phyloP scores from a whole-genome alignment of 176 grass and related monocot genomes.

The Eleusine coracana region DNA sequence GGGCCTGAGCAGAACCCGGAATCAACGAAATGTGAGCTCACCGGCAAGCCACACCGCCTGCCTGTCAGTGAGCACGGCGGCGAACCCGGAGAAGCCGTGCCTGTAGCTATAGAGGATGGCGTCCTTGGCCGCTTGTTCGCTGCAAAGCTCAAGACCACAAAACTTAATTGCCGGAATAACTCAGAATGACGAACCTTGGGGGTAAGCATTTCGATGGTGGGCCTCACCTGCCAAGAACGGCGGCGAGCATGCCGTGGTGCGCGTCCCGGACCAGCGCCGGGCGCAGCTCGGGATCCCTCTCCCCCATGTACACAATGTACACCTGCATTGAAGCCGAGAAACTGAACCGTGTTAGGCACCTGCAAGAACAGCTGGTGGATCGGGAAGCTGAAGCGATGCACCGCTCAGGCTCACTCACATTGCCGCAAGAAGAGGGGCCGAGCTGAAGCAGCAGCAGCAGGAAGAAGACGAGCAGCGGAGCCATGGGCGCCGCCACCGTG shows the following conservation, averaged over 20 bases:
- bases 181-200: not conserved
- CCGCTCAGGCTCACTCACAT: slow-evolving; percentile 47
- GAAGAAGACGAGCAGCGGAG: slow-evolving; percentile 25
- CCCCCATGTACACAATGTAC: slow-evolving; percentile 98
- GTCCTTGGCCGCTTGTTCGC: slow-evolving; percentile 60
- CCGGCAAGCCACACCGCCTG: slow-evolving; percentile 68
- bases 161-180: not conserved
- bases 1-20: not conserved
- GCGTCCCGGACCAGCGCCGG: slow-evolving; percentile 55
- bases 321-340: slow-evolving; percentile 54
- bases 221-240: slow-evolving; percentile 75
- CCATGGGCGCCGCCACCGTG: slow-evolving; percentile 13
- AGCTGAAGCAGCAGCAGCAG: slow-evolving; percentile 45
- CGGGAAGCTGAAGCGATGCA: not conserved
- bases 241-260: slow-evolving; percentile 79
- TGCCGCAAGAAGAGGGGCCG: slow-evolving; percentile 54
- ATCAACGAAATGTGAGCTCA: slow-evolving; percentile 36
- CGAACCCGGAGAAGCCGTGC: slow-evolving; percentile 94
- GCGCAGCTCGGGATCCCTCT: slow-evolving; percentile 41
- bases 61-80: slow-evolving; percentile 66
- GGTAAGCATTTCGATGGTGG: not conserved
- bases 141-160: slow-evolving; percentile 36
- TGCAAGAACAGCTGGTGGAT: slow-evolving; percentile 3
- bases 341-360: not conserved
- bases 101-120: slow-evolving; percentile 95